These are phyloP conservation scores for Cryoendolithus antarcticus DNA, from an alignment of 2,329 filamentous ascomycete species.

Conservation along the genomic window DNA sequence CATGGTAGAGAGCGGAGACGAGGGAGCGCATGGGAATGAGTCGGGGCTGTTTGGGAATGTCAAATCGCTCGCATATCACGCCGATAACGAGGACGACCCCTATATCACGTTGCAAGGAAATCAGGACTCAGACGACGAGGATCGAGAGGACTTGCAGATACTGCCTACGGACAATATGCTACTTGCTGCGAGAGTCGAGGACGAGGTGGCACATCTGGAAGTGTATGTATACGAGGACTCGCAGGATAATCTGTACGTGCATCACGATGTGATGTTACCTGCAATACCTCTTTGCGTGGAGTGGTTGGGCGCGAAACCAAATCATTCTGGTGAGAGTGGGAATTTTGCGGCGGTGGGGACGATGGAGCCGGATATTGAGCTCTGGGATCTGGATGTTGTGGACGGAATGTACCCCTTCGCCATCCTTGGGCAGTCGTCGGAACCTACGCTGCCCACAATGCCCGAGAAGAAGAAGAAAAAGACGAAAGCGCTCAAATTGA, in stretches of 20 bases:
- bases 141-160: constrained; percentile 87
- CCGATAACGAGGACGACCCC: constrained; percentile 86
- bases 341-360: constrained; percentile 95
- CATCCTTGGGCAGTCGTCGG: constrained; percentile 62
- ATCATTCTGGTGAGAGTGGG: constrained; percentile 58
- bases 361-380: constrained; percentile 96
- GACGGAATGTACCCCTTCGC: constrained; percentile 98
- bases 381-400: constrained; percentile 92
- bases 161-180: constrained; percentile 86
- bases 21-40: constrained; percentile 3
- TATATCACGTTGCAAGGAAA: constrained; percentile 79
- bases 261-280: constrained; percentile 98
- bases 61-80: constrained; percentile 85
- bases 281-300: constrained; percentile 91
- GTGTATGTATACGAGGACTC: constrained; percentile 96
- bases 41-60: constrained; percentile 94
- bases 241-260: constrained; percentile 93
- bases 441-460: constrained; percentile 9
- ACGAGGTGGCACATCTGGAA: constrained; percentile 91
- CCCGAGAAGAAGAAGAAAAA: constrained; percentile 66
- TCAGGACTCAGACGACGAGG: constrained; percentile 64
- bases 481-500: constrained; percentile 79
- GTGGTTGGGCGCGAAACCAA: constrained; percentile 88
- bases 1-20: constrained; percentile 37
- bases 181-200: constrained; percentile 85